phyloP scores from a whole-genome alignment of 2,329 filamentous ascomycete genomes.

The Arthroderma sp. region DNA sequence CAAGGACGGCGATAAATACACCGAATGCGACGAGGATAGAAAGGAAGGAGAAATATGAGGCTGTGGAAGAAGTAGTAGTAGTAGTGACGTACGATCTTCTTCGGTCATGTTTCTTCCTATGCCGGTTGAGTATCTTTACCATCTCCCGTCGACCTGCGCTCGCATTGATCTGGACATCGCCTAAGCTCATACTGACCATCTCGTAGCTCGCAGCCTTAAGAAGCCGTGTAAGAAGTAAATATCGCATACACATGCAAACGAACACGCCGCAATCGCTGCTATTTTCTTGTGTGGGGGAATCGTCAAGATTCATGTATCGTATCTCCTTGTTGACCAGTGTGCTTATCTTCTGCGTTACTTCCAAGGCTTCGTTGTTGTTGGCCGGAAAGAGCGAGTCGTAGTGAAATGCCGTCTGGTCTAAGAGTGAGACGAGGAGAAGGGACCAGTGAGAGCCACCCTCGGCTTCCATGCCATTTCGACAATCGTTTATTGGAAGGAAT shows the following conservation, averaged over 20 bases:
- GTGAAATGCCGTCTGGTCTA: conserved; percentile 88
- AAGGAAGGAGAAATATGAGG: background rate
- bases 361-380: conserved; percentile 61
- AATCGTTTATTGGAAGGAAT: conserved; percentile 92
- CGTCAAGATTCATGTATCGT: conserved; percentile 63
- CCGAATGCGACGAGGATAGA: background rate
- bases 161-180: conserved; percentile 70
- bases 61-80: conserved; percentile 5
- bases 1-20: background rate
- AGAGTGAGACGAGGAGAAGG: conserved; percentile 71
- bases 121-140: conserved; percentile 71
- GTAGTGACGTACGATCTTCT: conserved; percentile 56
- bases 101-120: conserved; percentile 64
- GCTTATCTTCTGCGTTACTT: conserved; percentile 56
- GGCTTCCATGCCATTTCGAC: conserved; percentile 57
- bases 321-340: conserved; percentile 54
- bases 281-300: conserved; percentile 85
- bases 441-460: conserved; percentile 95
- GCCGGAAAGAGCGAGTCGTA: conserved; percentile 75
- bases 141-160: conserved; percentile 75
- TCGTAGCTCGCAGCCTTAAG: conserved; percentile 65
- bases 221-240: conserved; percentile 74
- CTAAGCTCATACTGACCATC: conserved; percentile 91
- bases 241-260: conserved; percentile 88
- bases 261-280: conserved; percentile 90